A percentile compares a stretch with the other conserved stretches of the same genome.
These are phyloP conservation scores for Russula dissimulans DNA, from an alignment of 768 basidiomycete species.

Conservation along the genomic window DNA sequence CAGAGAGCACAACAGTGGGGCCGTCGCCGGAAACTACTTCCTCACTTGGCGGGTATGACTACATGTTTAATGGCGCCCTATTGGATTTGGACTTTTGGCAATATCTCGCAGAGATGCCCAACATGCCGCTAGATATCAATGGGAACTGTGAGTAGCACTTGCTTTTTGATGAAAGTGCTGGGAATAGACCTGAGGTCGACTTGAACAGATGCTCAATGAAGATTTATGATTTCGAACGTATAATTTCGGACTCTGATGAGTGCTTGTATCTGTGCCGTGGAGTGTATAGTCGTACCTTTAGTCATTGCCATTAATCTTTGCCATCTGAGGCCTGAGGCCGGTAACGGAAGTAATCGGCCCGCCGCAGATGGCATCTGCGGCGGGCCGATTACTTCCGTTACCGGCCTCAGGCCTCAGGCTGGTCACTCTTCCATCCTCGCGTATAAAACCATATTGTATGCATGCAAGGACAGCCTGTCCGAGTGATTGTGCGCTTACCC, in stretches of 20 bases:
- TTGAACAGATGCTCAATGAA: background rate
- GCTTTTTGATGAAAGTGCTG: background rate
- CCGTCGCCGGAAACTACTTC: background rate
- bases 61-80: background rate
- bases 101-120: slow-evolving; percentile 8
- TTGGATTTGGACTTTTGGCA: slow-evolving; percentile 15
- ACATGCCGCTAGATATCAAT: background rate
- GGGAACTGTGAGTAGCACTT: background rate
- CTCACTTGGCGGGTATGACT: slow-evolving; percentile 3
- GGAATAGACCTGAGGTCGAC: background rate
- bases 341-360: background rate
- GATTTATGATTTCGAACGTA: background rate
- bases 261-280: too few species aligned
- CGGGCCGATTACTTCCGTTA: background rate
- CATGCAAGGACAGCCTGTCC: slow-evolving; percentile 14
- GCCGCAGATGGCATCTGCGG: background rate
- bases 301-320: too few species aligned
- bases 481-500: slow-evolving; percentile 73
- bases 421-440: too few species aligned
- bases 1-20: background rate
- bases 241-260: background rate
- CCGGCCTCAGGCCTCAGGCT: background rate
- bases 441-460: background rate
- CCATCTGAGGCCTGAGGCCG: too few species aligned
- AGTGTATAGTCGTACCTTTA: too few species aligned